Base-by-base conservation (phyloP, 176 grass and related monocot species). In the Tillandsia leiboldiana region DNA sequence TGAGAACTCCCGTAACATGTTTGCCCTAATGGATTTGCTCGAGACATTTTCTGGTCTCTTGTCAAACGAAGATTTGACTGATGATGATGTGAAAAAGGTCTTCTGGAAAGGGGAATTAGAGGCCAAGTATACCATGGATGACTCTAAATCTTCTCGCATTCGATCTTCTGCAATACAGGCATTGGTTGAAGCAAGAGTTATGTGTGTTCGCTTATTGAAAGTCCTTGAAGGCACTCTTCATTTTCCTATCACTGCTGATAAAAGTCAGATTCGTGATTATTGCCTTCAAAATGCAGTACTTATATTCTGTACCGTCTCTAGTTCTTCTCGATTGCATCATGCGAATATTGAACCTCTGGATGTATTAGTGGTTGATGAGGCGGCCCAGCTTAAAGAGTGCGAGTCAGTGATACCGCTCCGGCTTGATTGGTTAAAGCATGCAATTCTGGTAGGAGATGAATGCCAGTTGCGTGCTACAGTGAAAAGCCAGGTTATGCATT, bases 301-400 rank as follows among this genome's bases (percentile, higher is more conserved):
- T 15, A 67, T 96, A 50, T 96, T 96, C 75, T 91, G 87, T 70
- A 96, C 85, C 42, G 70, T 79, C 6, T 82, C 92, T 27, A 88
- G 80, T 76, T 96, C 92, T 67, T 91, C 83, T 51, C 52, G 51
- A 52, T 79, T 96, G 53, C 85, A 91, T 80, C 57, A 84, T 26
- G 67, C 80, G 11, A 24, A 68, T 15, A 83, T 53, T 51, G 61
- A 63, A 63, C 82, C 82, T 1, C 81, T 96, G 10, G 77, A 86
- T 67, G 69, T 91, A 18, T 75, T 96, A 72, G 82, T 96, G 68
- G 82, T 96, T 72, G 87, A 96, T 12, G 92, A 96, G 66, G 88
- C 87, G 65, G 85, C 92, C 10, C 88, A 96, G 65, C 73, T 88
- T 12, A 91, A 70, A 49, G 91, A 91, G 61, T 91, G 88, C 51